These are phyloP conservation scores for Phytophthora megakarya DNA, from an alignment of 352 stramenopile species.

Conservation along the genomic window DNA sequence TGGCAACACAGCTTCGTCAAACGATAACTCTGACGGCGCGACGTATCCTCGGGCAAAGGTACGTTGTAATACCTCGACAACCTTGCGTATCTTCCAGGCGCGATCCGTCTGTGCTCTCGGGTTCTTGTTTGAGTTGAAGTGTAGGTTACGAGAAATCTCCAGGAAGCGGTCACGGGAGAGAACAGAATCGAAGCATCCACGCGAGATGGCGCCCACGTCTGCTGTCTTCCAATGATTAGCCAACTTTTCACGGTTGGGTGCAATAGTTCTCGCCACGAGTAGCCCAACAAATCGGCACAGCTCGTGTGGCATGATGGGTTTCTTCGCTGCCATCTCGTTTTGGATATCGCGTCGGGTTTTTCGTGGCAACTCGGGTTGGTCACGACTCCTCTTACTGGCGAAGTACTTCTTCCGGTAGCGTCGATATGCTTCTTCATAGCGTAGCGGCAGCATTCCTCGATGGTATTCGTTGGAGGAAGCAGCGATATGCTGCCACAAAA, in stretches of 20 bases:
- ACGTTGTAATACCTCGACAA: slow-evolving; percentile 4
- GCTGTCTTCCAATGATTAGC: slow-evolving; percentile 19
- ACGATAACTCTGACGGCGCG: slow-evolving; percentile 9
- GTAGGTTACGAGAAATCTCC: slow-evolving; percentile 16
- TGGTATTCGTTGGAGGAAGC: slow-evolving; percentile 18
- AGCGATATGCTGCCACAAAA: slow-evolving; percentile 24
- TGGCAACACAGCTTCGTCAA: slow-evolving; percentile 26
- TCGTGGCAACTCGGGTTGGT: background rate
- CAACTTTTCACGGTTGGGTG: slow-evolving; percentile 15
- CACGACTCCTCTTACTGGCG: background rate
- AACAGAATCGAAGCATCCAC: slow-evolving; percentile 14
- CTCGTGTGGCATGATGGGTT: slow-evolving; percentile 11
- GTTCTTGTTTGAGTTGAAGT: slow-evolving; percentile 28
- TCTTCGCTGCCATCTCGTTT: slow-evolving; percentile 1
- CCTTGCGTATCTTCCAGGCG: slow-evolving; percentile 22
- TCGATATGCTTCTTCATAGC: background rate
- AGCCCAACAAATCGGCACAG: slow-evolving; percentile 8
- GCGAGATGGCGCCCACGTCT: slow-evolving; percentile 8
- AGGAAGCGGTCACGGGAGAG: slow-evolving; percentile 15
- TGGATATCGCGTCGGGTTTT: slow-evolving; percentile 21
- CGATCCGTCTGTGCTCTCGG: slow-evolving; percentile 1
- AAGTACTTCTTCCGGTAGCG: slow-evolving; percentile 7
- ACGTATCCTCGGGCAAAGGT: slow-evolving; percentile 21
- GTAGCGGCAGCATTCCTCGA: slow-evolving; percentile 3
- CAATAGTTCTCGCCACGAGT: slow-evolving; percentile 6